These are phyloP conservation scores for Babjeviella inositovora DNA, from an alignment of 805 yeast genomes.

Conservation along the genomic window DNA sequence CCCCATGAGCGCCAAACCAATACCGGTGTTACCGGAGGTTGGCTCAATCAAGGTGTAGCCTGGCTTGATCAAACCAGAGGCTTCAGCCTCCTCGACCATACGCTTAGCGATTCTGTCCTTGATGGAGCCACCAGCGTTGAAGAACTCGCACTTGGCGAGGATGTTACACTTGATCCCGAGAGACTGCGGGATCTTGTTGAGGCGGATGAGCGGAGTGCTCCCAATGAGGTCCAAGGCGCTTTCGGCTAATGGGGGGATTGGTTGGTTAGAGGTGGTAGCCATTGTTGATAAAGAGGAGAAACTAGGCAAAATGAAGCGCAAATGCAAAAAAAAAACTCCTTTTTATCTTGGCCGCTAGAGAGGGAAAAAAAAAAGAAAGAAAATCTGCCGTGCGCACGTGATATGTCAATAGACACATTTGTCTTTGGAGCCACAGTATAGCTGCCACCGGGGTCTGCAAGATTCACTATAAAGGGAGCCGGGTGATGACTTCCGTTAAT, in stretches of 20 bases:
- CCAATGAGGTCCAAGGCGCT: conserved; percentile 67
- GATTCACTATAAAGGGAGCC: too few species aligned
- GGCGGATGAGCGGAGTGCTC: conserved; percentile 64
- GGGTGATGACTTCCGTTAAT: too few species aligned
- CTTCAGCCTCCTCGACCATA: conserved; percentile 80
- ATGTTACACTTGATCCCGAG: conserved; percentile 58
- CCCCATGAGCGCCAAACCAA: conserved; percentile 75
- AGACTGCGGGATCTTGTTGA: conserved; percentile 65
- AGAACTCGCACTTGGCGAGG: conserved; percentile 64
- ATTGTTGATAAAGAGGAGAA: too few species aligned
- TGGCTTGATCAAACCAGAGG: conserved; percentile 64
- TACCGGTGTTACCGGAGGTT: conserved; percentile 86
- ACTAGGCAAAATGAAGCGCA: too few species aligned
- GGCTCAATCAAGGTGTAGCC: conserved; percentile 79
- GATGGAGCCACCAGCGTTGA: conserved; percentile 84
- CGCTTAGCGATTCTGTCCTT: conserved; percentile 79
- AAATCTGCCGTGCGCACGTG: too few species aligned
- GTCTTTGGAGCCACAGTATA: too few species aligned
- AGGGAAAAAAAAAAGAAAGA: too few species aligned
- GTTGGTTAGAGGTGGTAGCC: too few species aligned
- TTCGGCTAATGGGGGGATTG: conserved; percentile 21
- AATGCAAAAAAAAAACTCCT: too few species aligned
- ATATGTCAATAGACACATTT: too few species aligned
- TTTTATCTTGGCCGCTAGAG: too few species aligned
- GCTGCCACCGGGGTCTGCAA: too few species aligned